phyloP scores from a whole-genome alignment of 106 monocot species.

The Posidonia australis region DNA sequence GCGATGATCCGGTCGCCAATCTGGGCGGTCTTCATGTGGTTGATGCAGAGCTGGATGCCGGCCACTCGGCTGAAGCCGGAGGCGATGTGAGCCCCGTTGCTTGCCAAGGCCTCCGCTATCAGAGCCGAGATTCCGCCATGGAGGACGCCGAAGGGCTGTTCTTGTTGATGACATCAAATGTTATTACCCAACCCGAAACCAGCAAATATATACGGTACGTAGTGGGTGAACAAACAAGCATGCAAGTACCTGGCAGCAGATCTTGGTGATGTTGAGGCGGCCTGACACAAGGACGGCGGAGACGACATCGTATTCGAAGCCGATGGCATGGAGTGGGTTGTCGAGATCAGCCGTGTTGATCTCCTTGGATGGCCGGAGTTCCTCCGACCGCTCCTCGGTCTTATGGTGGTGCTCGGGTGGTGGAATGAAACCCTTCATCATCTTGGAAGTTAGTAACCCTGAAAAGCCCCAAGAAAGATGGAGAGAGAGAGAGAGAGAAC shows the following conservation, averaged over 20 bases:
- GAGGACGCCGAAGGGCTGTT: conserved; percentile 62
- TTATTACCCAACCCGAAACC: no score
- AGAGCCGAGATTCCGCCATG: conserved; percentile 72
- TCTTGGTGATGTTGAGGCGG: conserved; percentile 29
- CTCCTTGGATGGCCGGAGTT: neutral
- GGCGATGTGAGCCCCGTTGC: conserved; percentile 70
- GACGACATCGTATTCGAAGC: conserved; percentile 51
- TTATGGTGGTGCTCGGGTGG: no score
- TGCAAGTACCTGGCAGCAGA: conserved; percentile 59
- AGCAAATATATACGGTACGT: neutral
- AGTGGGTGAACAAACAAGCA: neutral
- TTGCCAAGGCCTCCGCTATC: conserved; percentile 59
- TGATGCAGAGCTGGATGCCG: conserved; percentile 82
- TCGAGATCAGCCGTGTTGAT: conserved; percentile 35
- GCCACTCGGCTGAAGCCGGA: conserved; percentile 50
- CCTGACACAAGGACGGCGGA: conserved; percentile 40
- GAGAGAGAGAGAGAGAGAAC: no score
- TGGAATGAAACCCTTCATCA: no score
- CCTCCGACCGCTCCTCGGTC: no score
- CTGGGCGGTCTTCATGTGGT: conserved; percentile 43
- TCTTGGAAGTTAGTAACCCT: no score
- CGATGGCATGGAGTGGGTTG: conserved; percentile 44
- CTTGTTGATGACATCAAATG: no score
- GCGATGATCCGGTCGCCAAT: conserved; percentile 51
- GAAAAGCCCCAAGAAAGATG: no score